phyloP scores from a whole-genome alignment of 2,329 filamentous ascomycete genomes.

The Didymella keratinophila region DNA sequence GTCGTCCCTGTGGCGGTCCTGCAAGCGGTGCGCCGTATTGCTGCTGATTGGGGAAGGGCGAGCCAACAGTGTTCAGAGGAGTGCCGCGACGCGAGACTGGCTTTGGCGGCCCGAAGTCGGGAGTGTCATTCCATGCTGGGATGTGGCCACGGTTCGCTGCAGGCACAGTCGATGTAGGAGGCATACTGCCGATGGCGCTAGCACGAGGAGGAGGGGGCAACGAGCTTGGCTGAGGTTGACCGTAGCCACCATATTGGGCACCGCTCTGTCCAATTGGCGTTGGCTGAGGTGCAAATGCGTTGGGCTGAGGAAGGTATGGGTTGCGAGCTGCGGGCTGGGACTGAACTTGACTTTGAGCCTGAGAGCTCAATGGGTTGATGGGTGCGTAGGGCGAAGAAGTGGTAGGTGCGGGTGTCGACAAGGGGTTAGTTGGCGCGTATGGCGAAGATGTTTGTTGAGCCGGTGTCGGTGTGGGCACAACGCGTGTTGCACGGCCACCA shows the following conservation, averaged over 20 bases:
- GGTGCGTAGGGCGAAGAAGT: conserved; percentile 32
- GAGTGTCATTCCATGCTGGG: conserved; percentile 93
- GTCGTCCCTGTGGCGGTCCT: conserved; percentile 63
- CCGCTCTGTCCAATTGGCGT: conserved; percentile 20
- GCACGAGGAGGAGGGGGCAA: conserved; percentile 69
- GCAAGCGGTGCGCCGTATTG: conserved; percentile 59
- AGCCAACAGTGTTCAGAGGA: conserved; percentile 73
- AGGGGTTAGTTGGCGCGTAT: conserved; percentile 42
- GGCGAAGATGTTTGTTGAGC: conserved; percentile 44
- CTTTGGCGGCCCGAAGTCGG: conserved; percentile 74
- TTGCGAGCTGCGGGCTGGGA: conserved; percentile 46
- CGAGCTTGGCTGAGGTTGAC: conserved; percentile 52
- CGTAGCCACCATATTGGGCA: conserved; percentile 58
- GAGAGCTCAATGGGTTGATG: conserved; percentile 41
- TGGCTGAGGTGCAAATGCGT: conserved; percentile 46
- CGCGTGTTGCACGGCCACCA: conserved; percentile 38
- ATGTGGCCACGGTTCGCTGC: conserved; percentile 75
- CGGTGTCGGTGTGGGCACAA: conserved; percentile 46
- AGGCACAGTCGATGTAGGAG: conserved; percentile 62
- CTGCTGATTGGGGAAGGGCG: conserved; percentile 75
- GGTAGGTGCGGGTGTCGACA: conserved; percentile 34
- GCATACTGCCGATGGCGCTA: conserved; percentile 65
- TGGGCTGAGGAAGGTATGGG: conserved; percentile 49
- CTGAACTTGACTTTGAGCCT: conserved; percentile 35
- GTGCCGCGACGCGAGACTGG: conserved; percentile 77